Evolutionary conservation across 345 rosid genomes (phyloP).

Genomic region (Ailanthus altissimus): DNA sequence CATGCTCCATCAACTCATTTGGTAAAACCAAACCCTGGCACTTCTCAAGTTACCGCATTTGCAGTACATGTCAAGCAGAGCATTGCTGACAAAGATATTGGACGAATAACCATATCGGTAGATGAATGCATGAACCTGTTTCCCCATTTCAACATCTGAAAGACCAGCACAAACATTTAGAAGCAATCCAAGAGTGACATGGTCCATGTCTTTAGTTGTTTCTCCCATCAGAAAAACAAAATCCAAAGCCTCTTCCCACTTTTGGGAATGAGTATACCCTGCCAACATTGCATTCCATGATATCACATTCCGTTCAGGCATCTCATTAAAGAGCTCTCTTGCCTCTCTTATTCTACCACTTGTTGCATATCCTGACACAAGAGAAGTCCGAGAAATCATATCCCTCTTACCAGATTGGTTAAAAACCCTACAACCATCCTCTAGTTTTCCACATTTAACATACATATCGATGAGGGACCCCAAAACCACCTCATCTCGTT

Average conservation of each 20-base stretch:
- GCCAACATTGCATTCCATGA: constrained; percentile 91
- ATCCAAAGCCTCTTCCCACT: constrained; percentile 70
- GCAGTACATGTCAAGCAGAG: constrained; percentile 74
- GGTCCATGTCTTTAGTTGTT: constrained; percentile 53
- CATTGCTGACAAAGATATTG: constrained; percentile 60
- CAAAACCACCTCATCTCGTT: constrained; percentile 54
- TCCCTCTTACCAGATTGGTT: constrained; percentile 53
- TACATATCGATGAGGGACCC: constrained; percentile 72
- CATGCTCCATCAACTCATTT: constrained; percentile 58
- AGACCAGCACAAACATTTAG: constrained; percentile 66
- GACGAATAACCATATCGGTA: constrained; percentile 54
- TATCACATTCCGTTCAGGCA: constrained; percentile 72
- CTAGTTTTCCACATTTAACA: constrained; percentile 58
- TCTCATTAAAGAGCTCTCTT: constrained; percentile 65
- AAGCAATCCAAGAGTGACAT: constrained; percentile 59
- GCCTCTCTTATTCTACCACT: constrained; percentile 64
- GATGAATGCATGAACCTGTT: constrained; percentile 71
- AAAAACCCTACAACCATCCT: constrained; percentile 61
- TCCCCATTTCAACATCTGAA: constrained; percentile 73
- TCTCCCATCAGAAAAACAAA: constrained; percentile 52
- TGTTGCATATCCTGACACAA: constrained; percentile 67
- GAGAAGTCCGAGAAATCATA: constrained; percentile 70
- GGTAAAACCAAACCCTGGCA: constrained; percentile 60
- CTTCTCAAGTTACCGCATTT: constrained; percentile 56
- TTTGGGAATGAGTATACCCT: constrained; percentile 51